phyloP scores from a whole-genome alignment of 2,329 filamentous ascomycete species.

The Aspergillus ochraceoroseus region DNA sequence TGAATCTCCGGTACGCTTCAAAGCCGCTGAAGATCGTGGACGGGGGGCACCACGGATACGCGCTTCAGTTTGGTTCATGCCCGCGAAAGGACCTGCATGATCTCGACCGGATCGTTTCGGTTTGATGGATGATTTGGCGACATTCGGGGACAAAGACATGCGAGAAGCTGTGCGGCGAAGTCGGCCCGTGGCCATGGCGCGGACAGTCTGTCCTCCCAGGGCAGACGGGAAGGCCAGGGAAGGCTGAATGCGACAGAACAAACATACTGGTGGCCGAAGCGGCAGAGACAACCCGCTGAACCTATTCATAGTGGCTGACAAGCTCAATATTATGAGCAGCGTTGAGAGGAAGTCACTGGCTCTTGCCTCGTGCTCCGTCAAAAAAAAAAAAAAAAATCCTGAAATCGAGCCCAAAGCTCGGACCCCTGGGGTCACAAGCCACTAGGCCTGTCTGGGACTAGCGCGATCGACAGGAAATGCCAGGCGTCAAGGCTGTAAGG shows the following conservation, averaged over 20 bases:
- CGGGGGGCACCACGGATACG: conserved; percentile 42
- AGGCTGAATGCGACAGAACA: conserved; percentile 31
- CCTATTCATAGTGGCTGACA: conserved; percentile 18
- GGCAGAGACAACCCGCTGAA: conserved; percentile 30
- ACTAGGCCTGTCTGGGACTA: conserved; percentile 15
- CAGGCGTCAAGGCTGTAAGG: conserved; percentile 16
- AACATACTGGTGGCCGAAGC: conserved; percentile 29
- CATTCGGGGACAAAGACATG: conserved; percentile 37
- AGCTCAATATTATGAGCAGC: neutral
- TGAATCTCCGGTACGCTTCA: conserved; percentile 39
- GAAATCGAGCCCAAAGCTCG: conserved; percentile 11
- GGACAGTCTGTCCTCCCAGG: conserved; percentile 28
- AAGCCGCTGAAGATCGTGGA: conserved; percentile 38
- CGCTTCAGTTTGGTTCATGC: conserved; percentile 54
- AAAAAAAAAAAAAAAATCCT: conserved; percentile 14
- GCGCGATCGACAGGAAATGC: conserved; percentile 13
- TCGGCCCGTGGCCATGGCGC: conserved; percentile 31
- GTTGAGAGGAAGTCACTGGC: conserved; percentile 3
- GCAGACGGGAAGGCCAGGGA: conserved; percentile 13
- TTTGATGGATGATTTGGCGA: conserved; percentile 28
- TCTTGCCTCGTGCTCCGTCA: neutral
- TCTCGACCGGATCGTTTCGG: conserved; percentile 40
- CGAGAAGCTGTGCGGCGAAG: conserved; percentile 35
- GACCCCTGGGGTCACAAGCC: conserved; percentile 11
- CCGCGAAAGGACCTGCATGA: conserved; percentile 53